Base-by-base conservation (phyloP, 2,329 filamentous ascomycete species). In the Trichophyton equinum region DNA sequence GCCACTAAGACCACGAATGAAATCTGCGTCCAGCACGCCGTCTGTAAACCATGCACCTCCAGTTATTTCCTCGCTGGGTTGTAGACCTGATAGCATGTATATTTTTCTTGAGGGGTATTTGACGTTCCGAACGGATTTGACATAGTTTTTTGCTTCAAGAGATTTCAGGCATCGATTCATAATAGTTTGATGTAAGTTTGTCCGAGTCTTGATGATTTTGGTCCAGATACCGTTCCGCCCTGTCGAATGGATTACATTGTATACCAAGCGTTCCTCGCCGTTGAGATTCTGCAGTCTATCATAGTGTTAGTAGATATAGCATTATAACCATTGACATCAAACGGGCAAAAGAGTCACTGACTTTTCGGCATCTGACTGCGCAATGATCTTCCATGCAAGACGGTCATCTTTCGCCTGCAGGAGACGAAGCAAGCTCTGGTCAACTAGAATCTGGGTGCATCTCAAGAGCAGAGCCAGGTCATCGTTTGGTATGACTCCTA, bases 21-120 rank as follows among this genome's bases (percentile, higher is more conserved):
- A 89, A 62, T 87, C 88, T 65, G 88, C 86, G 74, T 99, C 94
- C 11, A 97, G 81, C 65, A 91, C 88, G 59, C 90, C 89, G 64
- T 96, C 91, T 6, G 89, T 91, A 73, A 94, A 96, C 89, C 92
- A 99, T 7, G 90, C 88, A 1, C 94, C 94, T 56, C 94, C 94
- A 0, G 91, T 95, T 55, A 95, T 89, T 64, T 94, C 88, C 64
- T 96, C 91, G 60, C 87, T 89, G 0, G 94, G 92, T 9, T 85
- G 84, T 63, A 99, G 82, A 64, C 86, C 86, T 60, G 86, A 84
- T 69, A 96, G 86, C 81, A 99, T 95, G 79, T 94, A 99, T 82
- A 95, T 96, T 76, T 95, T 96, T 71, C 94, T 88, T 66, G 86
- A 88, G 30, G 90, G 89, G 70, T 88, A 86, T 76, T 95, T 91